Percentiles rank a stretch among this genome's conserved stretches.
These are phyloP conservation scores for Paramicrosporidium saccamoebae DNA, from an alignment of 371 early-diverging fungal species.

Conservation along the genomic window DNA sequence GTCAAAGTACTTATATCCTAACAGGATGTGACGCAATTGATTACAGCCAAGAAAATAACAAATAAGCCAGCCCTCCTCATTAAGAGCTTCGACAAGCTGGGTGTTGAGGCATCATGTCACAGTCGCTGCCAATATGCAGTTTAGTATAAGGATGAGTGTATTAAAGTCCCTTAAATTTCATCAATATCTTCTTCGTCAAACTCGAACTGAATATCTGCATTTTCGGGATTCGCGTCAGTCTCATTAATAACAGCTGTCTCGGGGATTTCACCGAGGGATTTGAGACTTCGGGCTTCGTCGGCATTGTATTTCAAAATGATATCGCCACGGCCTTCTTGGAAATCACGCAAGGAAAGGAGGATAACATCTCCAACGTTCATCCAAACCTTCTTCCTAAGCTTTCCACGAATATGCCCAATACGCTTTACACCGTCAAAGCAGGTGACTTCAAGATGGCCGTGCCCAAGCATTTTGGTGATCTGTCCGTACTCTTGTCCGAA, in stretches of 20 bases:
- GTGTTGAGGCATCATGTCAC: too few species aligned
- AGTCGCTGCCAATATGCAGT: too few species aligned
- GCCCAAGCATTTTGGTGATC: slow-evolving; percentile 80
- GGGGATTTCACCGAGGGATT: slow-evolving; percentile 84
- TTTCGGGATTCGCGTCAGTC: too few species aligned
- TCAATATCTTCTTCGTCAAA: too few species aligned
- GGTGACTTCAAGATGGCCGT: slow-evolving; percentile 72
- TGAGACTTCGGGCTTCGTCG: slow-evolving; percentile 86
- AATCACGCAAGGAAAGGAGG: slow-evolving; percentile 73
- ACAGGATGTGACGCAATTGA: too few species aligned
- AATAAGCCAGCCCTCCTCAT: too few species aligned
- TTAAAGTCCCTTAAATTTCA: too few species aligned
- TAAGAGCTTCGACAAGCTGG: too few species aligned
- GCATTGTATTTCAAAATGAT: slow-evolving; percentile 88
- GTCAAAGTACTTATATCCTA: too few species aligned
- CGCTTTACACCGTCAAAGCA: slow-evolving; percentile 80
- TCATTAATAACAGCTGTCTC: slow-evolving; percentile 29
- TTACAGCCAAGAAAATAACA: too few species aligned
- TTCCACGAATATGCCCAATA: slow-evolving; percentile 85
- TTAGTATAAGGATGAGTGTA: too few species aligned
- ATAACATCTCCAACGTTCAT: slow-evolving; percentile 87
- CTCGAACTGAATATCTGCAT: too few species aligned
- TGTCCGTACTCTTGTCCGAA: slow-evolving; percentile 92
- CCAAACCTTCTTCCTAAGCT: slow-evolving; percentile 86
- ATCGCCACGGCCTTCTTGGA: slow-evolving; percentile 86